Percentiles rank a stretch among this genome's conserved stretches.
Conservation (phyloP, 192 early-diverging fungal species). For the Backusella liffmaniae region DNA sequence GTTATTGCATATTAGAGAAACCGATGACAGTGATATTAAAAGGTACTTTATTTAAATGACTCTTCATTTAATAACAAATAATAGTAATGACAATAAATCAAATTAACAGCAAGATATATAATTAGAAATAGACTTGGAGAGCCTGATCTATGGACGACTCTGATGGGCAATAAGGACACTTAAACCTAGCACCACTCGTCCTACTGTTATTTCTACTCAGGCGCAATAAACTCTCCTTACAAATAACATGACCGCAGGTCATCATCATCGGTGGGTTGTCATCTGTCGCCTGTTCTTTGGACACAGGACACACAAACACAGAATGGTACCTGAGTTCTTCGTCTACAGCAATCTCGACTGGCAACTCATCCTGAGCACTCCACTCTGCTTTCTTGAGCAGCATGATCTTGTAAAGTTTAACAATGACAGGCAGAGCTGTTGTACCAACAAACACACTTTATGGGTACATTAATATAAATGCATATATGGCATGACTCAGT, state of each 20-base stretch:
- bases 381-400: conserved; percentile 85
- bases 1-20: too few relatives aligned
- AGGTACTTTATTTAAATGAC: too few relatives aligned
- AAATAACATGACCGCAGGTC: conserved; percentile 95
- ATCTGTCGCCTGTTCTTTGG: conserved; percentile 89
- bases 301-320: conserved; percentile 95
- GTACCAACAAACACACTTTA: conserved; percentile 75
- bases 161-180: conserved; percentile 97
- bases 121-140: conserved; percentile 76
- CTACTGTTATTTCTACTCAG: conserved; percentile 72
- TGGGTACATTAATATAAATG: not conserved
- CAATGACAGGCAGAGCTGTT: conserved; percentile 85
- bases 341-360: conserved; percentile 88
- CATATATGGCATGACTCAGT: not conserved
- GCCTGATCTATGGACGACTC: conserved; percentile 80
- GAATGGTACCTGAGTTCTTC: conserved; percentile 90
- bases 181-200: conserved; percentile 64
- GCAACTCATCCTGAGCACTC: conserved; percentile 89
- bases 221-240: conserved; percentile 83
- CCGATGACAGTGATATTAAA: too few relatives aligned
- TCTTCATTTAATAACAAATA: too few relatives aligned
- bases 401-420: conserved; percentile 90
- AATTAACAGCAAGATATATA: not conserved
- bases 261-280: conserved; percentile 99
- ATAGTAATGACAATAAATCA: too few relatives aligned